Evolutionary conservation across 345 rosid species (phyloP), one percentile per base, ranked within the genome.

Genomic region (Salix dunnii): DNA sequence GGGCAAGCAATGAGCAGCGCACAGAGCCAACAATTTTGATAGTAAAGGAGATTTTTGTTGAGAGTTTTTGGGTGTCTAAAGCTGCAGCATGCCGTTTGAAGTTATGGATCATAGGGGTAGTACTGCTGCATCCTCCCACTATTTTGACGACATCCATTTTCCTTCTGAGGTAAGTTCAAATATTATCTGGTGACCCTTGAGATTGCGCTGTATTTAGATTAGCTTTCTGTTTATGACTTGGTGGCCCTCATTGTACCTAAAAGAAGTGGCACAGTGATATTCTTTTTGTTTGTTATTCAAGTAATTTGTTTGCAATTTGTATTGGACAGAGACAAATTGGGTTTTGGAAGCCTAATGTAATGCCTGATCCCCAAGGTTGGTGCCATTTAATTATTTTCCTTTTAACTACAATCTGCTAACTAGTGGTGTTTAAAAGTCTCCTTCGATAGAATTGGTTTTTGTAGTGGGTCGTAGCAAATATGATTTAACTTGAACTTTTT

Each of bases 281-380:
- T 35, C 43, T 75, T 68, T 72, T 67, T 72, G 33, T 62, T 12
- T 71, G 66, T 71, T 76, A 70, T 68, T 65, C 46, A 71, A 72
- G 55, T 79, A 74, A 84, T 61, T 65, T 46, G 53, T 71, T 70
- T 27, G 81, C 63, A 42, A 70, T 48, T 76, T 83, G 70, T 78
- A 20, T 78, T 86, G 74, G 76, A 81, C 95, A 92, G 97, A 88
- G 86, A 80, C 91, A 91, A 86, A 72, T 82, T 86, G 93, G 90
- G 73, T 88, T 88, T 76, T 79, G 87, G 85, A 91, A 89, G 85
- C 74, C 82, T 11, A 85, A 90, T 82, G 55, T 66, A 64, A 73
- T 82, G 83, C 79, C 87, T 36, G 91, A 88, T 77, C 85, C 83
- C 70, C 89, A 86, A 84, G 89, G 92, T 87, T 81, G 85, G 90